Percentiles rank a stretch among this genome's conserved stretches.
phyloP scores from a whole-genome alignment of 495 filamentous ascomycete genomes.

The Hyaloscypha finlandica region DNA sequence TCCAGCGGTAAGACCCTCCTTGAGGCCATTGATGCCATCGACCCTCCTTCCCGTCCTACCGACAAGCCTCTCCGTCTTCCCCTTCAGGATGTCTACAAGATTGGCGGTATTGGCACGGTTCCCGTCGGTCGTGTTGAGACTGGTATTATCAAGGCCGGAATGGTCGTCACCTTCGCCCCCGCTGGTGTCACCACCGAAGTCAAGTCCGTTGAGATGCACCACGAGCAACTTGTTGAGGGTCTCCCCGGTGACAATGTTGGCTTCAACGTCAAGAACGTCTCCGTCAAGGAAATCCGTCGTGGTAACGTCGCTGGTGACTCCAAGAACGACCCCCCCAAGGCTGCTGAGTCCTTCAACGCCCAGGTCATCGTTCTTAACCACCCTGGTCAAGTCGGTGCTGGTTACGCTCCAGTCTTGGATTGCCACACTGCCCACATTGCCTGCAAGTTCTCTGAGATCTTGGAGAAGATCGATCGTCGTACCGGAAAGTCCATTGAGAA shows the following conservation, averaged over 20 bases:
- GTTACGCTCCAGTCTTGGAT: conserved; percentile 97
- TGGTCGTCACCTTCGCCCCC: conserved; percentile 96
- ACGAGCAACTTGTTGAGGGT: conserved; percentile 98
- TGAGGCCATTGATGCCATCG: conserved; percentile 97
- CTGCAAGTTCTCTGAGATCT: conserved; percentile 98
- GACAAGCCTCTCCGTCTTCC: conserved; percentile 99
- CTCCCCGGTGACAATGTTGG: conserved; percentile 98
- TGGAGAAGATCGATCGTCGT: conserved; percentile 99
- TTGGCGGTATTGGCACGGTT: conserved; percentile 99
- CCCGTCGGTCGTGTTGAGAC: conserved; percentile 99
- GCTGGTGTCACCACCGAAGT: conserved; percentile 99
- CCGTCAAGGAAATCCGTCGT: conserved; percentile 99
- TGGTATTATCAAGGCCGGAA: conserved; percentile 95
- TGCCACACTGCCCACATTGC: conserved; percentile 99
- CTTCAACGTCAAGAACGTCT: conserved; percentile 99
- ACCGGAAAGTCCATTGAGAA: conserved; percentile 96
- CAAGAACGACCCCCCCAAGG: conserved; percentile 97
- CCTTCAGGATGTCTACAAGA: conserved; percentile 99
- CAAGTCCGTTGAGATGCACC: conserved; percentile 99
- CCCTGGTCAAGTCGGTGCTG: conserved; percentile 98
- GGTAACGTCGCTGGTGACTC: conserved; percentile 99
- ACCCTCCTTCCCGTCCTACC: conserved; percentile 88
- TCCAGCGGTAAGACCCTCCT: conserved; percentile 93
- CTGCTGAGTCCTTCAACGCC: conserved; percentile 91
- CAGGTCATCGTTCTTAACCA: conserved; percentile 99